Conservation (phyloP, 768 basidiomycete genomes). For the Lyophyllum semitale region DNA sequence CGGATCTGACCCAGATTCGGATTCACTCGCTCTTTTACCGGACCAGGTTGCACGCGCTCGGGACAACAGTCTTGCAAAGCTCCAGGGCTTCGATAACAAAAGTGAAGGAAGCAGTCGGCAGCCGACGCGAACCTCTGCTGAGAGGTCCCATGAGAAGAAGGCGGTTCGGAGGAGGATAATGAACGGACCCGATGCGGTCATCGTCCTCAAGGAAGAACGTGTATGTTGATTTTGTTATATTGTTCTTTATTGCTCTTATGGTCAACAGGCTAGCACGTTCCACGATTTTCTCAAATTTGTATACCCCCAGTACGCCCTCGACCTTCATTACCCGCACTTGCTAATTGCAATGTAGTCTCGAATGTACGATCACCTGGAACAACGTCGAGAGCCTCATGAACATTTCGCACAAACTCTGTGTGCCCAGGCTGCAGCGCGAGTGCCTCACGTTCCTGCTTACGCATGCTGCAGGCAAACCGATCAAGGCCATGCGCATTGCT, state of each 20-base stretch:
- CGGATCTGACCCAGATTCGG: slow-evolving; percentile 20
- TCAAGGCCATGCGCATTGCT: slow-evolving; percentile 91
- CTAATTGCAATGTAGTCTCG: slow-evolving; percentile 49
- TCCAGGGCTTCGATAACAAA: slow-evolving; percentile 40
- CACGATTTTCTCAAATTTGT: slow-evolving; percentile 93
- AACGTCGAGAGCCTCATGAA: slow-evolving; percentile 93
- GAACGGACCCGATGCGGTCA: slow-evolving; percentile 75
- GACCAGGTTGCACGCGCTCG: slow-evolving; percentile 41
- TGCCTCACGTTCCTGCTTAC: slow-evolving; percentile 88
- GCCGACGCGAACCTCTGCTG: slow-evolving; percentile 14
- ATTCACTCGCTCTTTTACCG: slow-evolving; percentile 6
- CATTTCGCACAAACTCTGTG: slow-evolving; percentile 86
- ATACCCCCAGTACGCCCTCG: slow-evolving; percentile 79
- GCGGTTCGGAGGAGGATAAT: slow-evolving; percentile 44
- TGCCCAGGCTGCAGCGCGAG: slow-evolving; percentile 76
- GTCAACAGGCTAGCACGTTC: slow-evolving; percentile 70
- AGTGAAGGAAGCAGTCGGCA: slow-evolving; percentile 7
- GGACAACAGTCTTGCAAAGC: slow-evolving; percentile 59
- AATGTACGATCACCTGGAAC: slow-evolving; percentile 94
- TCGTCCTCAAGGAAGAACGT: slow-evolving; percentile 89
- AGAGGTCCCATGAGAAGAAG: slow-evolving; percentile 19
- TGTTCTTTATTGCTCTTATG: not conserved
- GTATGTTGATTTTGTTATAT: slow-evolving; percentile 34
- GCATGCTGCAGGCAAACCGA: slow-evolving; percentile 89
- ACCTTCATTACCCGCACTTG: not conserved